Evolutionary conservation across 257 asterid species (phyloP).

Genomic region (Gynochthodes officinalis): DNA sequence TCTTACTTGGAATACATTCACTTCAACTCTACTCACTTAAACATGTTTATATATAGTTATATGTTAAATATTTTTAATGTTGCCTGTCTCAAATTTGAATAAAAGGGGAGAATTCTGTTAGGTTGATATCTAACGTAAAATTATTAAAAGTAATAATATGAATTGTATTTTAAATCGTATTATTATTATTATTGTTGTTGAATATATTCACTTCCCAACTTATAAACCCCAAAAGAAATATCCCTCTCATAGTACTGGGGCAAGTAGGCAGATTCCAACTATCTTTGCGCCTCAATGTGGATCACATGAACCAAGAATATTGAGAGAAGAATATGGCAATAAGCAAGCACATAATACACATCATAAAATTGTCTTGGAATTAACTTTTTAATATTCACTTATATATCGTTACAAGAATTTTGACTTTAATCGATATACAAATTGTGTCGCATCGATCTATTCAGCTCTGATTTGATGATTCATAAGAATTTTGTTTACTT

Average conservation of each 20-base stretch:
- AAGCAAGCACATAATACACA: not conserved
- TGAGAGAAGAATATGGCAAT: not conserved
- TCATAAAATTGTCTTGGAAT: not conserved
- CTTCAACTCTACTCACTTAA: too few species aligned
- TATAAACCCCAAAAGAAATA: not conserved
- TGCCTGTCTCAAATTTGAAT: too few species aligned
- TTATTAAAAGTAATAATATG: too few species aligned
- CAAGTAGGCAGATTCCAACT: slow-evolving; percentile 3
- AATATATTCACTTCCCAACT: not conserved
- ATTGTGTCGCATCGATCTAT: too few species aligned
- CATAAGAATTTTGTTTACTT: not conserved
- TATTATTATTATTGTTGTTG: too few species aligned
- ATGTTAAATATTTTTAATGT: too few species aligned
- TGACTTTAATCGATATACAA: too few species aligned
- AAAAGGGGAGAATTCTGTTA: too few species aligned
- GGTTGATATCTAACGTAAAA: too few species aligned
- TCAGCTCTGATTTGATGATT: slow-evolving; percentile 1
- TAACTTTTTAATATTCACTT: not conserved
- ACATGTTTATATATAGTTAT: too few species aligned
- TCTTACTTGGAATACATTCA: not conserved
- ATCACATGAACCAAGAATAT: slow-evolving; percentile 5
- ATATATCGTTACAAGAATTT: too few species aligned
- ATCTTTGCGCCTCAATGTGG: slow-evolving; percentile 2
- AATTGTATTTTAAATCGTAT: too few species aligned
- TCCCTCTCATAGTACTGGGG: not conserved